Conservation (phyloP, 2,329 filamentous ascomycete genomes). For the Ophiosphaerella herpotricha region DNA sequence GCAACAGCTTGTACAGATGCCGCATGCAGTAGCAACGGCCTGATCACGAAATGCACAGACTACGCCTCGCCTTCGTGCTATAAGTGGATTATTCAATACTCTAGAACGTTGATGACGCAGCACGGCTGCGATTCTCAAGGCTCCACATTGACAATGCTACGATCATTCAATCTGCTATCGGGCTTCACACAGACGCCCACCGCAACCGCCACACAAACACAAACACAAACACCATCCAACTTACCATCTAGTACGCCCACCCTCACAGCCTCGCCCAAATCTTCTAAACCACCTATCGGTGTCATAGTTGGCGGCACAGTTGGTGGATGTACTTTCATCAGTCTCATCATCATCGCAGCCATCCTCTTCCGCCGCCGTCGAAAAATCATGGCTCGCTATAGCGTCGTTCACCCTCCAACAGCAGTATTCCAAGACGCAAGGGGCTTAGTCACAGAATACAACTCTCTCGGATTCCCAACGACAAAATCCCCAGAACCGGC, state of each 20-base stretch:
- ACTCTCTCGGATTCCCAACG: constrained; percentile 11
- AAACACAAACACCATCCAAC: not conserved
- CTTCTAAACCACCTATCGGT: constrained; percentile 24
- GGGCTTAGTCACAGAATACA: constrained; percentile 9
- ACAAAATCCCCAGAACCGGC: not conserved
- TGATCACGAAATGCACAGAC: constrained; percentile 37
- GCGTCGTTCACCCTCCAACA: not conserved
- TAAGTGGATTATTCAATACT: constrained; percentile 33
- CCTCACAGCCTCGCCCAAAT: not conserved
- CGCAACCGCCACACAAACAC: no score
- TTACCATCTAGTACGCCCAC: constrained; percentile 1
- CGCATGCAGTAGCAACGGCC: constrained; percentile 27
- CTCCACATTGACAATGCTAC: constrained; percentile 24
- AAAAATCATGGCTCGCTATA: constrained; percentile 1
- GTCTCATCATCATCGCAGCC: constrained; percentile 24
- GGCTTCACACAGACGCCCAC: not conserved
- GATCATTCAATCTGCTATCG: constrained; percentile 7
- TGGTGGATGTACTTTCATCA: constrained; percentile 33
- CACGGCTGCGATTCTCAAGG: constrained; percentile 32
- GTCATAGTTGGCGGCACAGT: constrained; percentile 42
- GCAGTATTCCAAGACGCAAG: not conserved
- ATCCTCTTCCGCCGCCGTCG: constrained; percentile 27
- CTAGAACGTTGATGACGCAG: constrained; percentile 32
- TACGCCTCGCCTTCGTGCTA: constrained; percentile 30
- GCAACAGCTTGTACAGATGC: constrained; percentile 31